phyloP scores from a whole-genome alignment of 2,329 filamentous ascomycete genomes.

The Phialocephala sp. region DNA sequence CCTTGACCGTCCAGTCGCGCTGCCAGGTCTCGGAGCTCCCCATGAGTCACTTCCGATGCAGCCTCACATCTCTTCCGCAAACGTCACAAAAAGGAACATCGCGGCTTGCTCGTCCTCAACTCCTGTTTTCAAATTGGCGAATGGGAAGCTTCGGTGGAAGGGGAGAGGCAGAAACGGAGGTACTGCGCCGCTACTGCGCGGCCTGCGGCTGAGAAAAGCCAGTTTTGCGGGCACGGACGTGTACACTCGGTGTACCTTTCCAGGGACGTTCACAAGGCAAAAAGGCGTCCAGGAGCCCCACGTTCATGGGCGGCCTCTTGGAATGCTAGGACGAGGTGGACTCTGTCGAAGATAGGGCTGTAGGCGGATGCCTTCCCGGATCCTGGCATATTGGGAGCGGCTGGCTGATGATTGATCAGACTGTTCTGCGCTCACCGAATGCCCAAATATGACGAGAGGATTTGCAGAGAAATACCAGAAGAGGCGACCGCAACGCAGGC shows the following conservation, averaged over 20 bases:
- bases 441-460: neutral
- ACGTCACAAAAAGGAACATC: neutral
- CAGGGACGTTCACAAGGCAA: neutral
- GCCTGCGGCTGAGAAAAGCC: neutral
- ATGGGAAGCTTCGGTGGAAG: neutral
- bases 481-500: neutral
- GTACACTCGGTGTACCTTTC: neutral
- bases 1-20: too few relatives aligned
- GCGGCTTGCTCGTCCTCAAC: neutral
- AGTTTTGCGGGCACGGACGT: neutral
- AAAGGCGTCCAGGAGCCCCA: slow-evolving; percentile 1
- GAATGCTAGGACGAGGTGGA: neutral
- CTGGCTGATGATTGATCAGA: neutral
- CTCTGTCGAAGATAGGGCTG: neutral
- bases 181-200: neutral
- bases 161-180: neutral
- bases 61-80: neutral
- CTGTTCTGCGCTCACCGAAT: neutral
- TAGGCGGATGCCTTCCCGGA: neutral
- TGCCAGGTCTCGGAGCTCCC: too few relatives aligned
- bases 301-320: neutral
- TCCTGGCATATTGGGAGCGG: neutral
- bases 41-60: neutral
- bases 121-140: neutral
- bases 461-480: neutral